These are phyloP conservation scores for Tolypocladium ophioglossoides DNA, from an alignment of 2,329 filamentous ascomycete genomes.

Conservation along the genomic window DNA sequence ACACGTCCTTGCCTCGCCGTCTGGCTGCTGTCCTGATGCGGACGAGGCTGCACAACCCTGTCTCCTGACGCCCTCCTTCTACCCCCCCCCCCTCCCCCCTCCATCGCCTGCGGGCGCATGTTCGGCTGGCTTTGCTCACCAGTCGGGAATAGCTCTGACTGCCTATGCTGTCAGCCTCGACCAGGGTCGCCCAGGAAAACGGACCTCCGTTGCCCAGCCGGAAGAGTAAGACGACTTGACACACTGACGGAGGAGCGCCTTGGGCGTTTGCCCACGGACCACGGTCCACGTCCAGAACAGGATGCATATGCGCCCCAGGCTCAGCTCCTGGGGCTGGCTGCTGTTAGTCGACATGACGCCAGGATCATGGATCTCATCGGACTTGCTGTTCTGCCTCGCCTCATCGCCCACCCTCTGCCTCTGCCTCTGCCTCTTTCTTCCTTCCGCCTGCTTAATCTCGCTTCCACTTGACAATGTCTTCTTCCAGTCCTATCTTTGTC, in stretches of 20 bases:
- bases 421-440: background rate
- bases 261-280: background rate
- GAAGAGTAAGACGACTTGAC: background rate
- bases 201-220: background rate
- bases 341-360: slow-evolving; percentile 3
- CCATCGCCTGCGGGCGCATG: background rate
- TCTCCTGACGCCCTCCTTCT: background rate
- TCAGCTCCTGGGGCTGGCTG: slow-evolving; percentile 4
- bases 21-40: background rate
- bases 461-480: slow-evolving; percentile 4
- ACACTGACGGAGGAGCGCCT: background rate
- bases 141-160: background rate
- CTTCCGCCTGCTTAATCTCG: slow-evolving; percentile 4
- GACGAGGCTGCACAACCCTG: slow-evolving; percentile 1
- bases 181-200: background rate
- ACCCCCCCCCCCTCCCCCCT: background rate
- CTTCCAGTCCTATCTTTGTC: slow-evolving; percentile 5
- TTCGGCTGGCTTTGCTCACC: background rate
- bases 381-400: background rate
- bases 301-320: slow-evolving; percentile 5
- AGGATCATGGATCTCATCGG: slow-evolving; percentile 2
- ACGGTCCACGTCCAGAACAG: background rate
- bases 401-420: background rate
- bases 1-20: background rate
- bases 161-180: slow-evolving; percentile 2